Percentiles rank a stretch among this genome's conserved stretches.
These are phyloP conservation scores for Aspergillus fischeri DNA, from an alignment of 2,329 filamentous ascomycete species.

Conservation along the genomic window DNA sequence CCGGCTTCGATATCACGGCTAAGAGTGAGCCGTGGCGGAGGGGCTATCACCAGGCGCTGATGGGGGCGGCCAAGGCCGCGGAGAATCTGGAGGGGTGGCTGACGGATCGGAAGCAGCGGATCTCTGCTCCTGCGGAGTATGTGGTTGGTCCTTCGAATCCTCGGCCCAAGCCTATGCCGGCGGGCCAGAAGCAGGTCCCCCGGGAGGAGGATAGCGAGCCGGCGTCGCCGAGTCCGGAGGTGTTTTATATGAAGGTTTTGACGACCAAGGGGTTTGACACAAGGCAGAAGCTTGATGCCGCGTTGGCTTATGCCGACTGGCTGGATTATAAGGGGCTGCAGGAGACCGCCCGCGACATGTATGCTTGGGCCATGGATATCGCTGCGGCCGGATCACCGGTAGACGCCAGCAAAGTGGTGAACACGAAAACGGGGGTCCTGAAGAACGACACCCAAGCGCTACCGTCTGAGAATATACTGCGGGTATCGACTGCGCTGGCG, in stretches of 20 bases:
- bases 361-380: constrained; percentile 71
- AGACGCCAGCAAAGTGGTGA: constrained; percentile 49
- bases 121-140: constrained; percentile 67
- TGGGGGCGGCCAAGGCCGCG: constrained; percentile 70
- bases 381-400: constrained; percentile 55
- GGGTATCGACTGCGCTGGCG: constrained; percentile 70
- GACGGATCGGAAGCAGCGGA: constrained; percentile 60
- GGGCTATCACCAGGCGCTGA: constrained; percentile 78
- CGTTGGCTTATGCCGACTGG: constrained; percentile 79
- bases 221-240: constrained; percentile 67
- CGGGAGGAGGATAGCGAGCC: constrained; percentile 70
- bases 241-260: constrained; percentile 76
- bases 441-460: constrained; percentile 50
- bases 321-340: constrained; percentile 69
- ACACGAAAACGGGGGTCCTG: constrained; percentile 61
- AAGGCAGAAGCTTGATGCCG: constrained; percentile 76
- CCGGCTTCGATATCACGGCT: constrained; percentile 63
- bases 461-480: constrained; percentile 70
- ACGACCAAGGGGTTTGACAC: constrained; percentile 74
- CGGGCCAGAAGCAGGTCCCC: constrained; percentile 58
- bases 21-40: constrained; percentile 82
- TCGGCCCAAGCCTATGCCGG: constrained; percentile 66
- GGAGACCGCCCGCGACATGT: constrained; percentile 66
- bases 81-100: constrained; percentile 81
- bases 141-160: constrained; percentile 83